Conservation (phyloP, 108 stramenopile species). For the Asterionellopsis glacialis region DNA sequence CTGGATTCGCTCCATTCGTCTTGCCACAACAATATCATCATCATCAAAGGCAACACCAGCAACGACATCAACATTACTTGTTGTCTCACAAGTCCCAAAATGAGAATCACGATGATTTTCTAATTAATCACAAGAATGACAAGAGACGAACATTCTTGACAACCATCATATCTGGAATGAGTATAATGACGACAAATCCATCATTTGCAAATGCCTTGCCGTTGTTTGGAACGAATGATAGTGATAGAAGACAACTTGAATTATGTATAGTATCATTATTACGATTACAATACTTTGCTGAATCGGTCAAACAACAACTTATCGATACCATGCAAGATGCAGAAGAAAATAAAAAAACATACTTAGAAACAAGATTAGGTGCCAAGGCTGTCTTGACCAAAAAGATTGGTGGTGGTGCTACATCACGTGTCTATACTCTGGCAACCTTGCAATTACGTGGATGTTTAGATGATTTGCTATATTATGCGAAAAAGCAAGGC, state of each 20-base stretch:
- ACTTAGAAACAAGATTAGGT: slow-evolving; percentile 71
- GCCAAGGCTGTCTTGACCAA: slow-evolving; percentile 70
- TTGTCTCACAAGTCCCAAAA: no score
- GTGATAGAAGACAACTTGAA: slow-evolving; percentile 50
- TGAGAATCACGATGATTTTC: no score
- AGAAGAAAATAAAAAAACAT: slow-evolving; percentile 30
- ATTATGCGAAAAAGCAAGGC: slow-evolving; percentile 24
- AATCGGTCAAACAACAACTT: slow-evolving; percentile 23
- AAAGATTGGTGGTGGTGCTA: slow-evolving; percentile 63
- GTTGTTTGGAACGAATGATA: not conserved
- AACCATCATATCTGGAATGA: not conserved
- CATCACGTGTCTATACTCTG: slow-evolving; percentile 38
- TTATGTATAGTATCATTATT: slow-evolving; percentile 58
- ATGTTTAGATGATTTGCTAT: slow-evolving; percentile 54
- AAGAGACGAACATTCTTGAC: not conserved
- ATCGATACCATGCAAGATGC: slow-evolving; percentile 13
- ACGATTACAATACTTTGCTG: slow-evolving; percentile 66
- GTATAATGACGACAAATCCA: not conserved
- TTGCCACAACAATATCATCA: no score
- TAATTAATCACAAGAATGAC: no score
- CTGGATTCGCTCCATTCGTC: no score
- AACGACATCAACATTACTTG: no score
- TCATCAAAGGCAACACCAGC: no score
- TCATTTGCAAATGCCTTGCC: not conserved
- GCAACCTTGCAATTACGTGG: slow-evolving; percentile 47